Conservation (phyloP, 768 basidiomycete genomes). For the Rubroboletus pulcherrimus region DNA sequence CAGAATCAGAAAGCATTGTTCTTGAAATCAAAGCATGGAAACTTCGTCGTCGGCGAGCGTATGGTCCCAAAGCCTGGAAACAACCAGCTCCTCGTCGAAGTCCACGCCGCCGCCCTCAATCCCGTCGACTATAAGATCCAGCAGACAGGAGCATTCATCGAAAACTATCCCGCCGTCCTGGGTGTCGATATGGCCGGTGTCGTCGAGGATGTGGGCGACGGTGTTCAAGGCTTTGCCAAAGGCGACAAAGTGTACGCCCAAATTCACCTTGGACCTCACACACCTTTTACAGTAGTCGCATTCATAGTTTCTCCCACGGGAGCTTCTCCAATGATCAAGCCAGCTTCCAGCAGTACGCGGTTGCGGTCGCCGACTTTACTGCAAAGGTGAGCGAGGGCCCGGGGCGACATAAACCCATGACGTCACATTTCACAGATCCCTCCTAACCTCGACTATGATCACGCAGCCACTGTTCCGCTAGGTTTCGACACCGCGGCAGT, state of each 20-base stretch:
- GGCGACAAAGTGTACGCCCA: constrained; percentile 40
- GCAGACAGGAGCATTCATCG: constrained; percentile 27
- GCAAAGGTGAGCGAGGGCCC: constrained; percentile 35
- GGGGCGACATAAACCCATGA: neutral
- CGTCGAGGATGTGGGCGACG: constrained; percentile 38
- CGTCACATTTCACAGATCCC: constrained; percentile 37
- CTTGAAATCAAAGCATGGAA: constrained; percentile 24
- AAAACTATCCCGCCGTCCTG: constrained; percentile 35
- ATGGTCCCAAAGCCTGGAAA: constrained; percentile 33
- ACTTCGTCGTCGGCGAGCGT: constrained; percentile 28
- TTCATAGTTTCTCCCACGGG: constrained; percentile 18
- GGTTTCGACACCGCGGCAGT: constrained; percentile 44
- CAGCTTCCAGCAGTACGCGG: constrained; percentile 40
- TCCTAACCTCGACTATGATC: constrained; percentile 38
- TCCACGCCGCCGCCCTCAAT: constrained; percentile 41
- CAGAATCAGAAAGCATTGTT: constrained; percentile 30
- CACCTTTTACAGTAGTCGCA: neutral
- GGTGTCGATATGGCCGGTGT: constrained; percentile 37
- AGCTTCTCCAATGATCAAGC: constrained; percentile 32
- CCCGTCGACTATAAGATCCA: constrained; percentile 44
- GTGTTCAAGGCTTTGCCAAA: constrained; percentile 31
- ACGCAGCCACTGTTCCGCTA: constrained; percentile 46
- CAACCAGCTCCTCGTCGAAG: constrained; percentile 41
- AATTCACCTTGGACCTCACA: neutral
- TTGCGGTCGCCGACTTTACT: constrained; percentile 30